A percentile compares a stretch with the other conserved stretches of the same genome.
These are phyloP conservation scores for Euphorbia tirucalli DNA, from an alignment of 345 rosid genomes.

Conservation along the genomic window DNA sequence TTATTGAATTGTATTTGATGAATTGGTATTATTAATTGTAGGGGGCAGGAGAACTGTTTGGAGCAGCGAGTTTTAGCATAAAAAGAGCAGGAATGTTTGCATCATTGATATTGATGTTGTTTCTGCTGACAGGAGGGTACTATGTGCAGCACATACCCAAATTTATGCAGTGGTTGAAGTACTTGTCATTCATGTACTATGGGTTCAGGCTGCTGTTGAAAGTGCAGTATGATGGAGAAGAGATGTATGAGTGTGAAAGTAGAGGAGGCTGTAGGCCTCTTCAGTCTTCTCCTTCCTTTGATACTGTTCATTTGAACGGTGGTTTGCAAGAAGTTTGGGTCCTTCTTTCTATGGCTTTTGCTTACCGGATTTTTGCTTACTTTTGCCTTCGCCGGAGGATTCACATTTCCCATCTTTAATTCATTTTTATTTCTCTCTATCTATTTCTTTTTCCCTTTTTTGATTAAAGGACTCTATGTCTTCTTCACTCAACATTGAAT, in stretches of 20 bases:
- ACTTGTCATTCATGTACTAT: slow-evolving; percentile 73
- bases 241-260: slow-evolving; percentile 71
- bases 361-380: slow-evolving; percentile 65
- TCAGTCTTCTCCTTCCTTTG: slow-evolving; percentile 79
- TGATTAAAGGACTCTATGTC: no score
- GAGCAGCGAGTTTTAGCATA: slow-evolving; percentile 84
- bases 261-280: slow-evolving; percentile 64
- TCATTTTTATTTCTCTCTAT: no score
- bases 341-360: slow-evolving; percentile 73
- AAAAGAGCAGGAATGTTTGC: slow-evolving; percentile 92
- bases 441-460: no score
- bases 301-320: slow-evolving; percentile 66
- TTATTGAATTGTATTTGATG: no score
- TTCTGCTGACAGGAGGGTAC: slow-evolving; percentile 97
- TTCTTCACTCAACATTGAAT: no score
- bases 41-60: slow-evolving; percentile 93
- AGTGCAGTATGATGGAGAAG: slow-evolving; percentile 77
- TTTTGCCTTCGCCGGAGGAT: slow-evolving; percentile 69
- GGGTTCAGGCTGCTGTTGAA: slow-evolving; percentile 84
- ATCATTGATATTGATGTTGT: slow-evolving; percentile 76
- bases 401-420: slow-evolving; percentile 53
- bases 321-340: slow-evolving; percentile 92
- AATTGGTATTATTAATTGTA: no score
- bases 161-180: slow-evolving; percentile 80
- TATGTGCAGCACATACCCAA: slow-evolving; percentile 90